phyloP scores from a whole-genome alignment of 1,284 basidiomycete species.

The Sphaerobolus stellatus region DNA sequence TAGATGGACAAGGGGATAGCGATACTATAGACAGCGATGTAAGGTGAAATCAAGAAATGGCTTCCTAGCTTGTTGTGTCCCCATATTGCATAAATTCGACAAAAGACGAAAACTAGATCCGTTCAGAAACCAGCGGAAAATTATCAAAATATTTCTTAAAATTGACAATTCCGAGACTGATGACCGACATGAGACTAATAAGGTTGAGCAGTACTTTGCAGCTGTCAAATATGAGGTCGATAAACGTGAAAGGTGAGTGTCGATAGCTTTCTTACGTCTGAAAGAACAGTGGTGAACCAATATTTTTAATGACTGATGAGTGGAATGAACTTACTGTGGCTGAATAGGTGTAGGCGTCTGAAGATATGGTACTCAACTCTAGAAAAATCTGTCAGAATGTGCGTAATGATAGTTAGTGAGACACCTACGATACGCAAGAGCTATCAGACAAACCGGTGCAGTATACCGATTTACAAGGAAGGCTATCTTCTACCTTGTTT shows the following conservation, averaged over 20 bases:
- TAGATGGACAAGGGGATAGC: not conserved
- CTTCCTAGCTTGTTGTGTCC: not conserved
- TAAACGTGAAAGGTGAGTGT: not conserved
- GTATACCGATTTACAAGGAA: constrained; percentile 21
- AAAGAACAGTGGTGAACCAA: no score
- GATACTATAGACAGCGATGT: not conserved
- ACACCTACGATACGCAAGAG: constrained; percentile 6
- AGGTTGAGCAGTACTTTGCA: not conserved
- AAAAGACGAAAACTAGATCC: not conserved
- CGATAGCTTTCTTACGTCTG: not conserved
- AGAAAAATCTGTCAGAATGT: not conserved
- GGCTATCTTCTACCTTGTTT: constrained; percentile 9
- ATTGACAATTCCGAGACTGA: not conserved
- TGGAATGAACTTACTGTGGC: not conserved
- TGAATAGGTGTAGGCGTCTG: not conserved
- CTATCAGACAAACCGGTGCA: constrained; percentile 8
- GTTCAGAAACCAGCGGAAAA: not conserved
- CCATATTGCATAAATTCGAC: not conserved
- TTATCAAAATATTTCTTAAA: not conserved
- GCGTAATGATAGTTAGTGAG: not conserved
- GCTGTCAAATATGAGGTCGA: not conserved
- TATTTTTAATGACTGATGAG: not conserved
- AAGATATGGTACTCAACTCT: not conserved
- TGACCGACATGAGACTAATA: not conserved
- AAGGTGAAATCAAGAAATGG: not conserved